Base-by-base conservation (phyloP, 108 stramenopile genomes). In the Schizochytrium sp. region DNA sequence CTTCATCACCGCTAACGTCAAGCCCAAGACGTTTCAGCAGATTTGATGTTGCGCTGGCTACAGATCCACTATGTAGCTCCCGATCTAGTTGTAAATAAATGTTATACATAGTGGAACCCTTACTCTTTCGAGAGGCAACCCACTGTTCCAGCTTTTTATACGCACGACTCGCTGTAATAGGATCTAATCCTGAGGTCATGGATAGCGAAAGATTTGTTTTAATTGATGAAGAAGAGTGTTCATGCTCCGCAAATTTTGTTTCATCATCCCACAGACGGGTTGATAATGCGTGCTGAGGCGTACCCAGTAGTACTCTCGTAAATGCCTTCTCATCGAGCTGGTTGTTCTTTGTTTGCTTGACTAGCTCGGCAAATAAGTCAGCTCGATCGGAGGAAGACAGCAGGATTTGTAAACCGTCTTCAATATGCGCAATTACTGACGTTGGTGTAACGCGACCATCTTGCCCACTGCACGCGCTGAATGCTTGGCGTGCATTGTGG, bases 391-490 rank as follows among this genome's bases (percentile, higher is more conserved):
- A 17, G 1, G 59, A 17, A n/a, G 59, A 60, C 19, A 60, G 19
- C 28, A n/a, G 59, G 19, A 60, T 60, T 17, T n/a, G 19, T n/a
- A 60, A n/a, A 0, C 2, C 28, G 59, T n/a, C 19, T n/a, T 60
- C 59, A n/a, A 60, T 17, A 60, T 60, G 59, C 59, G 59, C 59
- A 2, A 60, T 17, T n/a, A 60, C 28, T n/a, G 59, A 60, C 17
- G 59, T n/a, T 60, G 19, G 19, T 60, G 59, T 60, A n/a, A 60
- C 59, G 59, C 59, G 59, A 60, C 59, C 59, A n/a, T 60, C 59
- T n/a, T n/a, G 19, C 1, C 59, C 59, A n/a, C 28, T 60, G 59
- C 59, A 60, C 2, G 59, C 17, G 2, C 59, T 60, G 2, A 60
- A 60, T n/a, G 59, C 59, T 17, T n/a, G 59, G 28, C 59, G 59